phyloP scores from a whole-genome alignment of 345 rosid species.

The Eucalyptus dawsonii region DNA sequence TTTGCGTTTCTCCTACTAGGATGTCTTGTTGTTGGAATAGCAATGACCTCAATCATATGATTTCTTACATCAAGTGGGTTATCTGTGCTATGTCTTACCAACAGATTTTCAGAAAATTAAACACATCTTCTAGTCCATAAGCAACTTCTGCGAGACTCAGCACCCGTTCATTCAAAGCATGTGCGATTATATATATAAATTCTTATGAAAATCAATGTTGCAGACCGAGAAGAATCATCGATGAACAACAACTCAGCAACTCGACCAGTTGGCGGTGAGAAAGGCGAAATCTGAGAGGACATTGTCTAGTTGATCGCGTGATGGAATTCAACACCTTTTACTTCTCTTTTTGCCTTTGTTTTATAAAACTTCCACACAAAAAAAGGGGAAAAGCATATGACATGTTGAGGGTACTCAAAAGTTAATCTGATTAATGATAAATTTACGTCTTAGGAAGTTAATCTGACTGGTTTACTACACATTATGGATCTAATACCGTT shows the following conservation, averaged over 20 bases:
- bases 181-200: no score
- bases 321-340: neutral
- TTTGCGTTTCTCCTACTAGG: neutral
- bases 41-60: no score
- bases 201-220: neutral
- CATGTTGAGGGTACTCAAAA: neutral
- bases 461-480: neutral
- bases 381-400: neutral
- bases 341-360: neutral
- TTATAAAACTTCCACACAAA: neutral
- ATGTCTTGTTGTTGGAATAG: neutral
- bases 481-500: neutral
- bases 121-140: neutral
- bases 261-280: neutral
- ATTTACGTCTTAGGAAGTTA: neutral
- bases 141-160: neutral
- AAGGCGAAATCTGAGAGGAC: neutral
- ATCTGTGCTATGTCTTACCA: neutral
- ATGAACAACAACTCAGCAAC: neutral
- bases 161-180: neutral
- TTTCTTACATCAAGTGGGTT: neutral
- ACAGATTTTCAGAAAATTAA: no score
- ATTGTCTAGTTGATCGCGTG: neutral
- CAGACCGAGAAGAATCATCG: neutral
- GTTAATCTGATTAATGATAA: neutral